Evolutionary conservation across 148 eudicot genomes (phyloP), one percentile per base, ranked within the genome.

Genomic region (Drosera capensis): DNA sequence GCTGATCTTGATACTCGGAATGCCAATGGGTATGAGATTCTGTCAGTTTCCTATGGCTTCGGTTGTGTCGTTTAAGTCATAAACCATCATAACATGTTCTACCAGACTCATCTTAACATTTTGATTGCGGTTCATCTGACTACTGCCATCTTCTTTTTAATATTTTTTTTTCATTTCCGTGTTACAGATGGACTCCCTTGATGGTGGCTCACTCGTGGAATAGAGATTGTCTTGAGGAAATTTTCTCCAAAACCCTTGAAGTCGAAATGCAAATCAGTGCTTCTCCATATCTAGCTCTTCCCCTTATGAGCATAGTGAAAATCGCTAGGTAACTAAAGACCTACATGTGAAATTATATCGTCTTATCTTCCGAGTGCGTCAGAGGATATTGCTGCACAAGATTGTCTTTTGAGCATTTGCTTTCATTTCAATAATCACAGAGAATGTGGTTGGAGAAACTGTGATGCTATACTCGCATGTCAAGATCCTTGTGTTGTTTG

Each of bases 401-500:
- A 28, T 5, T 28, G 11, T 6, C 7, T 11, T 28, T 11, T 6
- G 11, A 28, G 7, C 31, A 25, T 40, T 40, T 19, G 2, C 23
- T 20, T 16, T 36, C 7, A 26, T 68, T 42, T 51, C n/a, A 42
- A 23, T 25, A 39, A 64, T 43, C 54, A 43, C 82, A 83, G 94
- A 67, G 79, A 82, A 57, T 79, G 83, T 49, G 94, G 96, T 53
- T 83, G 83, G 90, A 72, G 80, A 59, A 57, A 56, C 52, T 37
- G 56, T 5, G 70, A 72, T 50, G 53, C 62, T 19, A 26, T 24
- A 42, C 30, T 74, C 1, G 50, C 72, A 28, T 71, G 79, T 55
- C 54, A 68, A 49, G 96, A 88, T 61, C 94, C 96, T 11, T 88
- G 96, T 46, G 96, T 66, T 45, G 94, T 87, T 67, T 87, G 96